Base-by-base conservation (phyloP, 345 rosid genomes). In the Corchorus olitorius region DNA sequence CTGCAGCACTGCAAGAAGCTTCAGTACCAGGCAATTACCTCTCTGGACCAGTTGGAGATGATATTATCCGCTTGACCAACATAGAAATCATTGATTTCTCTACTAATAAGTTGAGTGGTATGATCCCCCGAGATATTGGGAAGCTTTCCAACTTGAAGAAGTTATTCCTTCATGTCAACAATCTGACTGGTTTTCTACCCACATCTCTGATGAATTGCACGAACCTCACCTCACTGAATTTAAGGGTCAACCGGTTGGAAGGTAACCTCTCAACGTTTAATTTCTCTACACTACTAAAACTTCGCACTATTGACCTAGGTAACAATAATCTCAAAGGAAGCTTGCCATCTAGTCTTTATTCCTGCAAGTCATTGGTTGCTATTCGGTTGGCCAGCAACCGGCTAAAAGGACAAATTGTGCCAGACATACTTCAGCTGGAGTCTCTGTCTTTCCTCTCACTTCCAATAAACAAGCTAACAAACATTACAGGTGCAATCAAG, bases 301-400 rank as follows among this genome's bases (percentile, higher is more conserved):
- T 95, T 65, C 86, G 80, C 78, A 88, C 84, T 67, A 90, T 95
- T 27, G 99, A 95, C 81, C 98, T 95, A 16, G 96, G 99, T 15
- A 88, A 93, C 87, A 95, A 95, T 76, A 84, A 82, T 70, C 93
- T 95, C 78, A 83, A 85, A 13, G 99, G 99, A 60, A 84, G 70
- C 35, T 84, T 95, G 77, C 98, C 97, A 41, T 33, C 56, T 4
- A 93, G 78, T 75, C 88, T 95, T 65, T 93, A 87, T 84, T 84
- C 89, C 16, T 93, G 98, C 87, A 89, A 80, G 59, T 82, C 84
- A n/a, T 81, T 95, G 33, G 83, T 87, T 62, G 99, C 98, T 8
- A 80, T 95, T 75, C 88, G 99, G 82, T 83, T 93, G 60, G 94
- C 98, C 49, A 87, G 87, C 72, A 95, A 95, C 80, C 82, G 80